These are phyloP conservation scores for Solidago caesia DNA, from an alignment of 129 eudicot genomes.

Conservation along the genomic window DNA sequence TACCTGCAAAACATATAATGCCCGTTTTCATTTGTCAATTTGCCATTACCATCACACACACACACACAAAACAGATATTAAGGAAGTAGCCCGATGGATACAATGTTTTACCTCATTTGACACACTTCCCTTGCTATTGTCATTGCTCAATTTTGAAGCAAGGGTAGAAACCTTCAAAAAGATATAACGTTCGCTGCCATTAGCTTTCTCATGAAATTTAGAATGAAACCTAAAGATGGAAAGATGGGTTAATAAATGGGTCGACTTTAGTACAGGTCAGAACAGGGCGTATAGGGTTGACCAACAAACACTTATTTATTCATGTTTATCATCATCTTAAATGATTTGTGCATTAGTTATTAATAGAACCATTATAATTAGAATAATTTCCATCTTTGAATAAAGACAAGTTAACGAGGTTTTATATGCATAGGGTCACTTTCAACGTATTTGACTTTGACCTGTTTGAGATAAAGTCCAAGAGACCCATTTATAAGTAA, in stretches of 20 bases:
- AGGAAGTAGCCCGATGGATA: background rate
- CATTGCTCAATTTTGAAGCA: conserved; percentile 18
- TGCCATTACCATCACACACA: background rate
- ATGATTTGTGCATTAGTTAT: background rate
- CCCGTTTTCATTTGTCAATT: background rate
- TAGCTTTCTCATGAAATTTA: conserved; percentile 11
- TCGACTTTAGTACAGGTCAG: background rate
- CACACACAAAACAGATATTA: background rate
- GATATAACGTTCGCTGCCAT: background rate
- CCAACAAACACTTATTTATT: background rate
- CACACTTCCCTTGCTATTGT: conserved; percentile 16
- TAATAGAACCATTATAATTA: background rate
- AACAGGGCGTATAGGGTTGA: background rate
- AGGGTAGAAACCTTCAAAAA: conserved; percentile 11
- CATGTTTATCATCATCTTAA: background rate
- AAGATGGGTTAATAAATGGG: background rate
- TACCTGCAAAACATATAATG: conserved; percentile 27
- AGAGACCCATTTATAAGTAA: background rate
- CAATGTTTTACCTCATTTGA: conserved; percentile 21
- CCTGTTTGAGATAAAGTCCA: background rate
- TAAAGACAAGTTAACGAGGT: background rate
- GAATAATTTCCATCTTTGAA: background rate
- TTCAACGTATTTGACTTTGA: background rate
- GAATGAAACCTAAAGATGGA: background rate
- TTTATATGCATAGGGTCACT: background rate